Evolutionary conservation across 1,284 basidiomycete species (phyloP), one percentile per base, ranked within the genome.

Genomic region (Rhodotorula mucilaginosa): DNA sequence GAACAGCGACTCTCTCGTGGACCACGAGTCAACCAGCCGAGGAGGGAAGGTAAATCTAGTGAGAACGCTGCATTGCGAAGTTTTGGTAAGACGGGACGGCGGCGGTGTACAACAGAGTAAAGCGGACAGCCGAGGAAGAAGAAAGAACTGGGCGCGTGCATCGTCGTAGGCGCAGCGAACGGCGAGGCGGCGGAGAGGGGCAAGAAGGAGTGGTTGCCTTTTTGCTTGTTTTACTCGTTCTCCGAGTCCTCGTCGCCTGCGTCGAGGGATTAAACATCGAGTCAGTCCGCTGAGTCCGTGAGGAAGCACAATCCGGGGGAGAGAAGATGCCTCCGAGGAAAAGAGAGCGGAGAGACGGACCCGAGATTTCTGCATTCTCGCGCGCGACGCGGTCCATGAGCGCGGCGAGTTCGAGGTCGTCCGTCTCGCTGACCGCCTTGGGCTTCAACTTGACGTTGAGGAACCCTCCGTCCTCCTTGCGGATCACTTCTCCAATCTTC

Each of bases 401-500:
- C 75, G 92, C 90, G 12, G 92, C 93, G 76, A 97, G 87, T 81
- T 97, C 94, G 75, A 93, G 90, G 81, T 97, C 95, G 82, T 97
- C 95, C 12, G 91, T 92, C 81, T 97, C 95, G n/a, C 91, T 93
- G 62, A 97, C 90, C 16, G 93, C 93, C 85, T 97, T 97, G 76
- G 94, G 94, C 92, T 94, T 96, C 95, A 99, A 98, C 86, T 98
- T 99, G 67, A 99, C 89, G 44, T 91, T 86, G 73, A 97, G 69
- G 85, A 64, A 88, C 87, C 74, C 74, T 4, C 97, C 97, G 51
- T 93, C 92, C 78, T 90, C 87, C 72, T 87, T 85, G 80, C 91
- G 89, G 74, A 99, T 97, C 44, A 88, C 88, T 74, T 84, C 84
- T 72, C 92, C 91, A 78, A 99, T 98, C 26, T 88, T 86, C 79